Evolutionary conservation across 805 yeast genomes (phyloP).

Genomic region (Lipomyces mesembrius): DNA sequence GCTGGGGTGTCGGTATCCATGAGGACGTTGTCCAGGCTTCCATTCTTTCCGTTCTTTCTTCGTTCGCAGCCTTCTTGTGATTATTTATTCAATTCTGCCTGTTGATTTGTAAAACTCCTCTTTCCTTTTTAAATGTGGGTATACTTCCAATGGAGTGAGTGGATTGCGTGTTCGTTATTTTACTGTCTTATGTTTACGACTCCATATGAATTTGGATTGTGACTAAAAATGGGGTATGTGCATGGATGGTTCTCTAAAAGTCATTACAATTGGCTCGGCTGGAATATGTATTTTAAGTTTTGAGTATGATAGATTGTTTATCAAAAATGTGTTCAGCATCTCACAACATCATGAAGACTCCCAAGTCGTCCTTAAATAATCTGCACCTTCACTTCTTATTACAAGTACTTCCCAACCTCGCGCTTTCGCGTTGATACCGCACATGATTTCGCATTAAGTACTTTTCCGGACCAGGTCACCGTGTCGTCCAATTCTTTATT

Average conservation of each 20-base stretch:
- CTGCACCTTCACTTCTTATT: neutral
- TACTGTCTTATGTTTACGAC: neutral
- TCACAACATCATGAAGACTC: too few species aligned
- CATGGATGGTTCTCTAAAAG: neutral
- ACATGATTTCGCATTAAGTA: conserved; percentile 3
- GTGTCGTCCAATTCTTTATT: conserved; percentile 16
- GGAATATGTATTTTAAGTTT: neutral
- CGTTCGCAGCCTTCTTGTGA: conserved; percentile 35
- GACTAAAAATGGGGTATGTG: neutral
- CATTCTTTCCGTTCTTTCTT: conserved; percentile 54
- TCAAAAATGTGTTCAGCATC: neutral
- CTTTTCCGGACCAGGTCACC: conserved; percentile 33
- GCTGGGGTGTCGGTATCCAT: conserved; percentile 93
- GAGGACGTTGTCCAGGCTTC: conserved; percentile 90
- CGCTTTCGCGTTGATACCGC: neutral
- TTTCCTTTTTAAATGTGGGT: neutral
- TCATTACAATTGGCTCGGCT: neutral
- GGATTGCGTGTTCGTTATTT: neutral
- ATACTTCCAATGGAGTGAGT: neutral
- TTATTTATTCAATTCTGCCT: neutral
- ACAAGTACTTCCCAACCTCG: neutral
- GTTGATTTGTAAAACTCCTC: neutral
- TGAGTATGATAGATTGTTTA: neutral
- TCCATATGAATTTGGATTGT: neutral
- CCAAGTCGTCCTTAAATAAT: neutral